Percentiles rank a stretch among this genome's conserved stretches.
phyloP scores from a whole-genome alignment of 805 yeast species.

The Ogataea neopini region DNA sequence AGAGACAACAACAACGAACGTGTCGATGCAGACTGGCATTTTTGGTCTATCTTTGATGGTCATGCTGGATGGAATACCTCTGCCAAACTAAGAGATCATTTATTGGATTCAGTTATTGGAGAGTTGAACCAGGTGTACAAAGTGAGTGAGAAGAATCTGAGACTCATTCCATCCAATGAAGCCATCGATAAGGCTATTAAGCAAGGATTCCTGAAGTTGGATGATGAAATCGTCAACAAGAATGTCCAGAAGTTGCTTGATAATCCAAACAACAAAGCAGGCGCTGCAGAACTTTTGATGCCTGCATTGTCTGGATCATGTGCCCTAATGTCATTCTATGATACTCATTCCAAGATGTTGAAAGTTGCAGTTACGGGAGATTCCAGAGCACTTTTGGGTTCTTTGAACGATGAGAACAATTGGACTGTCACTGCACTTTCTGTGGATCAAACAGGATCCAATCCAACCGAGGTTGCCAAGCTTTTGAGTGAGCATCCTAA shows the following conservation, averaged over 20 bases:
- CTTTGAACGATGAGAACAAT: slow-evolving; percentile 55
- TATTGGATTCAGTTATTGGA: slow-evolving; percentile 72
- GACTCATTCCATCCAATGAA: slow-evolving; percentile 67
- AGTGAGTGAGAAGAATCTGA: slow-evolving; percentile 50
- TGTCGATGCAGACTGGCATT: slow-evolving; percentile 75
- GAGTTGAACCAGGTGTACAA: slow-evolving; percentile 70
- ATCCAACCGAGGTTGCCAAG: slow-evolving; percentile 81
- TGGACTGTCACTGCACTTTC: slow-evolving; percentile 91
- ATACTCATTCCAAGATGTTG: slow-evolving; percentile 66
- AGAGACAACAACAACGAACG: slow-evolving; percentile 47
- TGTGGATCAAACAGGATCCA: slow-evolving; percentile 93
- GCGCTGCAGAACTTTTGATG: slow-evolving; percentile 72
- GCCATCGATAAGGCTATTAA: slow-evolving; percentile 78
- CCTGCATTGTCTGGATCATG: slow-evolving; percentile 97
- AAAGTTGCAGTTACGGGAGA: slow-evolving; percentile 97
- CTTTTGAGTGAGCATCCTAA: slow-evolving; percentile 87
- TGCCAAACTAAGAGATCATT: slow-evolving; percentile 75
- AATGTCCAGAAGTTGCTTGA: slow-evolving; percentile 69
- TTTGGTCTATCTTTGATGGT: slow-evolving; percentile 95
- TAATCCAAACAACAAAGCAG: slow-evolving; percentile 62
- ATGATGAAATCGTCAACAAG: slow-evolving; percentile 80
- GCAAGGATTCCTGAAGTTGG: slow-evolving; percentile 78
- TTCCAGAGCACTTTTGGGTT: slow-evolving; percentile 87
- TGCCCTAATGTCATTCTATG: slow-evolving; percentile 84
- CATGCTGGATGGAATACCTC: slow-evolving; percentile 97